Evolutionary conservation across 2,329 filamentous ascomycete genomes (phyloP).

Genomic region (Aureobasidium vineae): DNA sequence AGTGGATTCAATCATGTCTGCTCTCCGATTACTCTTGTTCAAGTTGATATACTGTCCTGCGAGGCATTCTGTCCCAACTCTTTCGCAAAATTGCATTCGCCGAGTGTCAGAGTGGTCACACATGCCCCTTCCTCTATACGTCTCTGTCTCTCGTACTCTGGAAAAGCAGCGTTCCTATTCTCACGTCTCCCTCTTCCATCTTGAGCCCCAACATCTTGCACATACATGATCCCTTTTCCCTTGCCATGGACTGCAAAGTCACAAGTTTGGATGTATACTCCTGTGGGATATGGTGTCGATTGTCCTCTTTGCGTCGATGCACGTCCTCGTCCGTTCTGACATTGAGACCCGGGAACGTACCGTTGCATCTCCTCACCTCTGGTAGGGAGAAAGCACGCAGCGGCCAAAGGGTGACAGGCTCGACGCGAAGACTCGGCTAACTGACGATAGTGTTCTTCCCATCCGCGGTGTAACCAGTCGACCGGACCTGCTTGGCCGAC

Average conservation of each 20-base stretch:
- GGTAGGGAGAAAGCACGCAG: background rate
- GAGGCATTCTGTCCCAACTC: background rate
- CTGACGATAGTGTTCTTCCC: constrained; percentile 9
- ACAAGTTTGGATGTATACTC: background rate
- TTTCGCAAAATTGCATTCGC: background rate
- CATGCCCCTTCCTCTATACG: background rate
- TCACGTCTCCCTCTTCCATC: background rate
- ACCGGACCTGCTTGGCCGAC: background rate
- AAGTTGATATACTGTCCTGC: background rate
- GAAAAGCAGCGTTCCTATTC: background rate
- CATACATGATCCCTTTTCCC: background rate
- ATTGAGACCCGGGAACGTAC: background rate
- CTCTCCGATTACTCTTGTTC: background rate
- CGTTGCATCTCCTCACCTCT: background rate
- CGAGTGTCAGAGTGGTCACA: constrained; percentile 6
- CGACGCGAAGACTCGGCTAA: background rate
- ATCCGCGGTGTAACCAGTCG: constrained; percentile 1
- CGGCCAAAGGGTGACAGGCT: background rate
- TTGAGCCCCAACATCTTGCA: background rate
- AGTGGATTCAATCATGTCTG: background rate
- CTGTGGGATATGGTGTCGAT: background rate
- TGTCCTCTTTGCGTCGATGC: background rate
- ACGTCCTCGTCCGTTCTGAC: background rate
- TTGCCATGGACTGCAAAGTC: background rate
- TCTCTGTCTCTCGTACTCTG: background rate